Evolutionary conservation across 2,329 filamentous ascomycete genomes (phyloP).

Genomic region (Xylariaceae sp.): DNA sequence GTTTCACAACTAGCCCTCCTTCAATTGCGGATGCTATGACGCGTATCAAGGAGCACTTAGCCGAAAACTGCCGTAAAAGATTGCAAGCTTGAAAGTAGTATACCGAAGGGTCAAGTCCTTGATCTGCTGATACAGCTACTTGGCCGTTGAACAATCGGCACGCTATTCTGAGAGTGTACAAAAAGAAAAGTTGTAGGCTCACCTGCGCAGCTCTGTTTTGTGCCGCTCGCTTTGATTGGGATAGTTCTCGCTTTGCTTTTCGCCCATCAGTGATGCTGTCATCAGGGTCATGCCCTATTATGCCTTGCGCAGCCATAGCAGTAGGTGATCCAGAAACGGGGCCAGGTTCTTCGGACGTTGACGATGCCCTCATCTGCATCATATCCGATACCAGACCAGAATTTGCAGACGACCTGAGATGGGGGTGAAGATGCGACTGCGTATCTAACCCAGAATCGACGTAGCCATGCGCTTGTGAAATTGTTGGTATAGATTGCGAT

Average conservation of each 20-base stretch:
- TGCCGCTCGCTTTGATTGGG: slow-evolving; percentile 92
- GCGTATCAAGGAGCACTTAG: background rate
- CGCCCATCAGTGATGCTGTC: slow-evolving; percentile 57
- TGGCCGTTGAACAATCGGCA: slow-evolving; percentile 8
- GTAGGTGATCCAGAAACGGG: slow-evolving; percentile 38
- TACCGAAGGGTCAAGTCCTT: background rate
- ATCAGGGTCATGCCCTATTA: slow-evolving; percentile 43
- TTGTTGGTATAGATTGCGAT: slow-evolving; percentile 31
- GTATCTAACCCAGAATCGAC: slow-evolving; percentile 30
- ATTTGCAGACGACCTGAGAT: slow-evolving; percentile 35
- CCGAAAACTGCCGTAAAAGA: background rate
- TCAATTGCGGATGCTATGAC: background rate
- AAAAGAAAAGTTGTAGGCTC: slow-evolving; percentile 44
- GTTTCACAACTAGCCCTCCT: background rate
- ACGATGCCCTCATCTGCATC: slow-evolving; percentile 41
- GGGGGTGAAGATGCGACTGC: slow-evolving; percentile 38
- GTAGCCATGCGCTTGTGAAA: slow-evolving; percentile 38
- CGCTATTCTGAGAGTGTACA: background rate
- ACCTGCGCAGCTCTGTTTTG: slow-evolving; percentile 98
- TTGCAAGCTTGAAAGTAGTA: background rate
- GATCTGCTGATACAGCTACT: background rate
- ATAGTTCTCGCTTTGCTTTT: slow-evolving; percentile 88
- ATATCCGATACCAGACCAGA: slow-evolving; percentile 36
- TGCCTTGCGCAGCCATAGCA: slow-evolving; percentile 41
- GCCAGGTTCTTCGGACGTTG: slow-evolving; percentile 39